Conservation (phyloP, 306 rosid species). For the Malus domestica region DNA sequence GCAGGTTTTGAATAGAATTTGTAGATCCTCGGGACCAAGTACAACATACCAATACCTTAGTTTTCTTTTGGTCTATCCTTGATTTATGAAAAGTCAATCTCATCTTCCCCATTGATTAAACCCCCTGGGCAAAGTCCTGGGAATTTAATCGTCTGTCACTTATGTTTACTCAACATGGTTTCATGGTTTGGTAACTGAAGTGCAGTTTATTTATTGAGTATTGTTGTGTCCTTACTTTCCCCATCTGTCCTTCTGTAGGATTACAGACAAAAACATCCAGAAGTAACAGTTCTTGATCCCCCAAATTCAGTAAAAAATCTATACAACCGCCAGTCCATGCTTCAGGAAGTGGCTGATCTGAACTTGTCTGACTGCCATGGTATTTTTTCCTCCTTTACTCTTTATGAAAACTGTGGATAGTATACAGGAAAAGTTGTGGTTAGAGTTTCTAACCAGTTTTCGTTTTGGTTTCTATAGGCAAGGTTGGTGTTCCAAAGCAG, state of each 20-base stretch:
- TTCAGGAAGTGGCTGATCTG: conserved; percentile 81
- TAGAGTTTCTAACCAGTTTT: not conserved
- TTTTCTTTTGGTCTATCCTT: not conserved
- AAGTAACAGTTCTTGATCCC: conserved; percentile 80
- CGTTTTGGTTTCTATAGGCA: conserved; percentile 41
- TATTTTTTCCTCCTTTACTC: conserved; percentile 6
- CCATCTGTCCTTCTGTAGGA: conserved; percentile 43
- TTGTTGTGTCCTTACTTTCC: conserved; percentile 2
- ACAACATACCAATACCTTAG: not conserved
- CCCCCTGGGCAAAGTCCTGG: not conserved
- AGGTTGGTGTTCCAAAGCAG: conserved; percentile 71
- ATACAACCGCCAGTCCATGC: conserved; percentile 84
- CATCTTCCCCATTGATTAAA: not conserved
- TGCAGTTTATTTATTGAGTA: not conserved
- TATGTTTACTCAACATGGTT: not conserved
- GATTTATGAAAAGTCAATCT: not conserved
- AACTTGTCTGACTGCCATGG: conserved; percentile 66
- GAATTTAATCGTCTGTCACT: not conserved
- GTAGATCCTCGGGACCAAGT: not conserved
- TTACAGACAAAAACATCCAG: conserved; percentile 69
- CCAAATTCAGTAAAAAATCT: conserved; percentile 78
- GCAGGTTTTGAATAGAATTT: not conserved
- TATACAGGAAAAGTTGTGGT: not conserved
- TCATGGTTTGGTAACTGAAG: not conserved
- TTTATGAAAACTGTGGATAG: not conserved